Conservation (phyloP, 768 basidiomycete species). For the Lyophyllum decastes region DNA sequence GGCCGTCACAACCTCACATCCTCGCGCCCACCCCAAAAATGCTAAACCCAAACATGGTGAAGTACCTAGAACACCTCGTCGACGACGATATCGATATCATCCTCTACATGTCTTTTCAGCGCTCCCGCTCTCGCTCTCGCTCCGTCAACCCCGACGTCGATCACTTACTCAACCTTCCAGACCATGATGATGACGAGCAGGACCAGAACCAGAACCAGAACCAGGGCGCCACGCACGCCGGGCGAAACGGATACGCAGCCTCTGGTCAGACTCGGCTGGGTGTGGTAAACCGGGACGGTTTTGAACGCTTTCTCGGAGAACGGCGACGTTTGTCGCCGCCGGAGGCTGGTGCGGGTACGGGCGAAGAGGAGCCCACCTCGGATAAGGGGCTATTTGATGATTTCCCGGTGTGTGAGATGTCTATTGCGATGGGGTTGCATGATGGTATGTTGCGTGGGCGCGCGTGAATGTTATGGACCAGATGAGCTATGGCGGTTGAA, state of each 20-base stretch:
- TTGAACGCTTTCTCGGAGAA: background rate
- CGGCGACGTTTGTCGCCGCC: background rate
- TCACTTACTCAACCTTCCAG: background rate
- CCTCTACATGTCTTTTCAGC: background rate
- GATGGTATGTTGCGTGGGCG: background rate
- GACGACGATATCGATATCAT: slow-evolving; percentile 4
- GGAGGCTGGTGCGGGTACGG: background rate
- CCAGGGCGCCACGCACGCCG: too few species aligned
- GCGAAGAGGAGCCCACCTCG: background rate
- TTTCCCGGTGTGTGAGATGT: slow-evolving; percentile 19
- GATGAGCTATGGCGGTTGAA: background rate
- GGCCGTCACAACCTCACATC: background rate
- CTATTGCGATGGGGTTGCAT: slow-evolving; percentile 19
- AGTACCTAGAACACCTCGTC: background rate
- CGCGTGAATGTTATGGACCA: background rate
- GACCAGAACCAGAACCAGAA: background rate
- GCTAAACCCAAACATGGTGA: background rate
- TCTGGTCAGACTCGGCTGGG: background rate
- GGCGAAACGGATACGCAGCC: too few species aligned
- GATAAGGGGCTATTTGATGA: slow-evolving; percentile 7
- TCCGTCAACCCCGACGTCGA: background rate
- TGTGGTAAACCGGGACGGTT: background rate
- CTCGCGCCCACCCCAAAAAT: background rate
- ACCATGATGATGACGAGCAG: background rate
- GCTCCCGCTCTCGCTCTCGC: too few species aligned